Base-by-base conservation (phyloP, 257 asterid species). In the Buddleja alternifolia region DNA sequence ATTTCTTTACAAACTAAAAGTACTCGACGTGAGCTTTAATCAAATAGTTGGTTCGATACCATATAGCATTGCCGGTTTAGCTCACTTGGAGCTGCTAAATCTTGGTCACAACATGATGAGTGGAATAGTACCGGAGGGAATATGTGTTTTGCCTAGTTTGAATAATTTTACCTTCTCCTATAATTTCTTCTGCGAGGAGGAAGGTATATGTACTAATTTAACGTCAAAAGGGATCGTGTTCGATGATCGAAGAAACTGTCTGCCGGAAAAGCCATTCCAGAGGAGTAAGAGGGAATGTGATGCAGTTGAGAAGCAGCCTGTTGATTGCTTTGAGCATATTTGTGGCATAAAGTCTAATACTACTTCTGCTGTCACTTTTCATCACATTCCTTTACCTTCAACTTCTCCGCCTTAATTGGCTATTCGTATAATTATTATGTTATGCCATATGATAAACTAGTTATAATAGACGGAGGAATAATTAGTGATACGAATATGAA, bases 281-380 rank as follows among this genome's bases (percentile, higher is more conserved):
- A 83, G 96, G 82, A 85, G 85, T 63, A 80, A 75, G 82, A 83
- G 85, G 84, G 90, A 82, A 68, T 89, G 96, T 72, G 82, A 63
- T 16, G 84, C 82, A 10, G 85, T 59, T 51, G 17, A 41, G 15
- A 66, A 59, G 66, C 67, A 77, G 75, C 88, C 90, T 17, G 80
- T 83, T 41, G 83, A 83, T 14, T 89, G 95, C 81, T 52, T 70
- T 41, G 76, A 74, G 60, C 24, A 60, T 51, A 80, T 54, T 1
- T 81, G 88, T 40, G 78, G 81, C 44, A 47, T 29, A 29, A 29
- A 32, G 17, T 45, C 71, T 47, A 42, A 2, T 0, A 42, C 9
- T 14, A 36, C 50, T 9, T 67, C 40, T 60, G 60, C 67, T 53
- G 37, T 17, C 48, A 50, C 19, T 25, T 8, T 48, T 25, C 7